Conservation (phyloP, 202 grass and related monocot species). For the Bolboschoenoplectus hybrid region DNA sequence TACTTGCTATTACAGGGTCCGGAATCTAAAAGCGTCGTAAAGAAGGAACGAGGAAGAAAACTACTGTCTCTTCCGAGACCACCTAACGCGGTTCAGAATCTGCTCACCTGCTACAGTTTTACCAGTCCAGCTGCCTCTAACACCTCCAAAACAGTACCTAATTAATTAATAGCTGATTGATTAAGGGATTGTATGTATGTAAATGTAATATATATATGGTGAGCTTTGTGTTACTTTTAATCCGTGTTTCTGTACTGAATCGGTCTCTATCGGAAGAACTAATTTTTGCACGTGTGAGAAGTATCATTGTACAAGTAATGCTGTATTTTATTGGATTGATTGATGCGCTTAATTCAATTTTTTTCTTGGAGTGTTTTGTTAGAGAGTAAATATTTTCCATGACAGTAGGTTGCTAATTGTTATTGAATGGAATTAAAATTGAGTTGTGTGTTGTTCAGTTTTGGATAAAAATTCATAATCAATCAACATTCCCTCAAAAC, state of each 20-base stretch:
- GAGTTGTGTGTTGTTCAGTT: background rate
- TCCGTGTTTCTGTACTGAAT: background rate
- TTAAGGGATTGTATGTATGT: slow-evolving; percentile 23
- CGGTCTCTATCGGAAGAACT: background rate
- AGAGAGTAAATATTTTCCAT: background rate
- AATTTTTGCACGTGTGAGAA: background rate
- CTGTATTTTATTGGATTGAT: slow-evolving; percentile 10
- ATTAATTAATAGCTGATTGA: background rate
- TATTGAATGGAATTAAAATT: background rate
- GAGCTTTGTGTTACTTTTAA: background rate
- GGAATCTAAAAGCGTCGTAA: slow-evolving; percentile 5
- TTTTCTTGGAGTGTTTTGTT: background rate
- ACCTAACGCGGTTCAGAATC: slow-evolving; percentile 36
- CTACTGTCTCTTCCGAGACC: slow-evolving; percentile 33
- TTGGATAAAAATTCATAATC: background rate
- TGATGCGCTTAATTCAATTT: background rate
- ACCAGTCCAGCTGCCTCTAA: slow-evolving; percentile 8
- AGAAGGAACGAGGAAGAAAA: slow-evolving; percentile 37
- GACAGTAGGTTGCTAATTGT: background rate
- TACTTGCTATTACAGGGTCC: slow-evolving; percentile 27
- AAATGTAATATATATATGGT: background rate
- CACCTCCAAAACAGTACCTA: slow-evolving; percentile 28
- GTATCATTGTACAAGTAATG: background rate
- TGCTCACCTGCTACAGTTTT: slow-evolving; percentile 39
- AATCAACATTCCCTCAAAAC: background rate